Evolutionary conservation across 805 yeast genomes (phyloP), one percentile per base, ranked within the genome.

Genomic region (Barnettozyma californica): DNA sequence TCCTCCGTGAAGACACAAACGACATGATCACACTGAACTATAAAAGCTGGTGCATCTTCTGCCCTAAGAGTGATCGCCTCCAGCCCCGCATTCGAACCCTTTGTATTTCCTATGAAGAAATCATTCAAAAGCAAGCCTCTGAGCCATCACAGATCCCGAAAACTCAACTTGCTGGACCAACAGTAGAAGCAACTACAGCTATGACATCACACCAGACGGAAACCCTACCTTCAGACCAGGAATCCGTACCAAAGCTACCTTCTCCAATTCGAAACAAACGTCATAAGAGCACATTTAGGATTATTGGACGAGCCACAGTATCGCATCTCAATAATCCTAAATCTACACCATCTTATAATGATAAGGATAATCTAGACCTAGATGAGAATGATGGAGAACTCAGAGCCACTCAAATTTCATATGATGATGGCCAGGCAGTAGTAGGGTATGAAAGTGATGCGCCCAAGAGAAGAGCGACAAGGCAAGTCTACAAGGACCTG

Each of bases 1-100:
- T 77, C 27, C 69, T 73, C 74, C 1, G 44, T 47, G 8, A 27
- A 40, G 13, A 78, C 79, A 20, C 37, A 7, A 18, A 43, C 14
- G 48, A 44, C 23, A 6, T 21, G n/a, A 46, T 49, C 9, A 70
- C 70, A 42, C 55, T 80, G 2, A 57, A 69, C 46, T 75, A 78
- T 48, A 64, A 68, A 21, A 61, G 65, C 34, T 80, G 85, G 84
- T 80, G 86, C 56, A 61, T 81, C 1, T 78, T 68, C 61, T 80
- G 78, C 16, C 81, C 81, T 1, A 66, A 58, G 38, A 44, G 56
- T 8, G 47, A 53, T 16, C 54, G 56, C 14, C 53, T 67, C 26
- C 64, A 66, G 4, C 41, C 39, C 53, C 59, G 29, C 52, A 63
- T 9, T 46, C 67, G 21, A 47, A 59, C 49, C 34, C 41, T 41